Percentiles rank a stretch among this genome's conserved stretches.
phyloP scores from a whole-genome alignment of 768 basidiomycete species.

The Serendipita sp. region DNA sequence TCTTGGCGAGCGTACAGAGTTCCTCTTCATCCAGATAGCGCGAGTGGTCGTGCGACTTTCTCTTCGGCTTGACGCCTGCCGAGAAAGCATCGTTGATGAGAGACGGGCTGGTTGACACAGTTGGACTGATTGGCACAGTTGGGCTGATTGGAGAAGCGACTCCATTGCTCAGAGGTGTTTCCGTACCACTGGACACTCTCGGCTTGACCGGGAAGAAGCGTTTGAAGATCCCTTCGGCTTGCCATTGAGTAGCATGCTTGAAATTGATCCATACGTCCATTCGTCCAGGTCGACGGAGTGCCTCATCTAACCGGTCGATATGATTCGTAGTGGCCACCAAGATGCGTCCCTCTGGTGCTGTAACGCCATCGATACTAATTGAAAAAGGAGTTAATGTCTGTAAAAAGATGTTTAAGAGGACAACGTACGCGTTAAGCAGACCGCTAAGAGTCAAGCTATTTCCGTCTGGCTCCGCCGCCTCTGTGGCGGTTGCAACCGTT shows the following conservation, averaged over 20 bases:
- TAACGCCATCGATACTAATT: conserved; percentile 81
- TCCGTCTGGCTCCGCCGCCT: conserved; percentile 33
- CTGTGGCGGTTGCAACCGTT: conserved; percentile 23
- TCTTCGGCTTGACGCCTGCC: conserved; percentile 26
- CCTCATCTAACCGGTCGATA: conserved; percentile 73
- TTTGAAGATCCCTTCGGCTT: conserved; percentile 71
- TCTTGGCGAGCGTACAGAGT: conserved; percentile 51
- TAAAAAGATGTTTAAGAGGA: no score
- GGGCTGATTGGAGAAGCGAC: background rate
- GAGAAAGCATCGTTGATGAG: background rate
- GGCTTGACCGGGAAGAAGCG: conserved; percentile 71
- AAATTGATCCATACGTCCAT: conserved; percentile 93
- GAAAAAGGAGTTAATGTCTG: conserved; percentile 80
- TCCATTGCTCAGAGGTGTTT: background rate
- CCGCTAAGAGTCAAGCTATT: conserved; percentile 73
- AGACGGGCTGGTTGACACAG: background rate
- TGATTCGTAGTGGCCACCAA: conserved; percentile 88
- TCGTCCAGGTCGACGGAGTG: conserved; percentile 78
- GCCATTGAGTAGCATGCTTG: conserved; percentile 72
- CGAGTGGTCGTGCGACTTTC: conserved; percentile 19
- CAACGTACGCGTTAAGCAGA: conserved; percentile 43
- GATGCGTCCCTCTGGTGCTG: conserved; percentile 77
- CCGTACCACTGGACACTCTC: conserved; percentile 17
- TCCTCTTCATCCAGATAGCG: conserved; percentile 36
- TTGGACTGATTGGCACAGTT: background rate